Conservation (phyloP, 2,329 filamentous ascomycete species). For the Aspergillus texensis region DNA sequence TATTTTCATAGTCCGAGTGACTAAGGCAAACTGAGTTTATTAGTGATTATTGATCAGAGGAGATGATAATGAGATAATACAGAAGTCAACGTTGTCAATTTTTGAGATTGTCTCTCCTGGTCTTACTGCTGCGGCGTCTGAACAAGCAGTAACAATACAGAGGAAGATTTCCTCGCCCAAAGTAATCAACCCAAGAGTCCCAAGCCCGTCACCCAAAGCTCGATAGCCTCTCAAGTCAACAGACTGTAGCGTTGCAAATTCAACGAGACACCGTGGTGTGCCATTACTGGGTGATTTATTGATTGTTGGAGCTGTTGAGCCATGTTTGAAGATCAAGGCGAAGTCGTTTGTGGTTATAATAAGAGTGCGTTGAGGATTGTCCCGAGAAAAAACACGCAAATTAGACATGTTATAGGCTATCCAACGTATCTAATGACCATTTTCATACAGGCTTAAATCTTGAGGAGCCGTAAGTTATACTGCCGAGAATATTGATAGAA, state of each 20-base stretch:
- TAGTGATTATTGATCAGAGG: conserved; percentile 10
- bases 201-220: conserved; percentile 75
- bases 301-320: conserved; percentile 60
- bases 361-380: conserved; percentile 84
- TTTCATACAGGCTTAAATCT: neutral
- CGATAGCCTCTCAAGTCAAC: conserved; percentile 76
- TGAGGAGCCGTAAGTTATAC: neutral
- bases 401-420: conserved; percentile 49
- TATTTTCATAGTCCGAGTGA: conserved; percentile 80
- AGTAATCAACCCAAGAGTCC: conserved; percentile 85
- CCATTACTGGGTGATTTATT: conserved; percentile 42
- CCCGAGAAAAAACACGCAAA: conserved; percentile 80
- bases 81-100: conserved; percentile 85
- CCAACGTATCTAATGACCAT: neutral
- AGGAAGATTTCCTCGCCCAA: conserved; percentile 85
- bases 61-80: conserved; percentile 38
- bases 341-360: conserved; percentile 79
- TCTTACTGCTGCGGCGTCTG: conserved; percentile 76
- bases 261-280: conserved; percentile 76
- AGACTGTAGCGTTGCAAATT: conserved; percentile 69
- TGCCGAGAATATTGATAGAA: neutral
- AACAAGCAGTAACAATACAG: conserved; percentile 80
- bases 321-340: conserved; percentile 83
- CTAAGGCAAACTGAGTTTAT: conserved; percentile 75
- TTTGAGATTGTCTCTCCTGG: conserved; percentile 87